These are phyloP conservation scores for Penicillium canescens DNA, from an alignment of 495 filamentous ascomycete genomes.

Conservation along the genomic window DNA sequence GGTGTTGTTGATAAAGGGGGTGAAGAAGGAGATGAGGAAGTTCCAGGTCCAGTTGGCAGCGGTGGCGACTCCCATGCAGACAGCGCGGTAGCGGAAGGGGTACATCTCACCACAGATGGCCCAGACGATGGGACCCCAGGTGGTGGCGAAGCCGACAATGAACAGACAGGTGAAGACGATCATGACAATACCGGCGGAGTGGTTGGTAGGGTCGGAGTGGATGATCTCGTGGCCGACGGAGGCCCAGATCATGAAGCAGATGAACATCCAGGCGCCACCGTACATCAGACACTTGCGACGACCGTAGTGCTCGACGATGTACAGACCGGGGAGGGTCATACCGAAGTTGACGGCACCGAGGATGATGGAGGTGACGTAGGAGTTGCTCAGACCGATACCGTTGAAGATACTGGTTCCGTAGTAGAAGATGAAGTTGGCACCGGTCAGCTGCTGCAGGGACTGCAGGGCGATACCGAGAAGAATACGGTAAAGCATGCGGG, in stretches of 20 bases:
- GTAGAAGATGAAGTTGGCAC: conserved; percentile 83
- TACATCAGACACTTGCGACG: conserved; percentile 65
- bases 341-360: conserved; percentile 72
- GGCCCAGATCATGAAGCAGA: conserved; percentile 76
- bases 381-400: conserved; percentile 66
- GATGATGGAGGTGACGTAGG: conserved; percentile 73
- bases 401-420: conserved; percentile 75
- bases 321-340: conserved; percentile 72
- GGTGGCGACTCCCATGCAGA: conserved; percentile 74
- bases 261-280: conserved; percentile 68
- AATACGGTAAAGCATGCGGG: conserved; percentile 72
- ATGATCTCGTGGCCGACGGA: conserved; percentile 64
- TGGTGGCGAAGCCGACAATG: conserved; percentile 59
- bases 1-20: conserved; percentile 67
- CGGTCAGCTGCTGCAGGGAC: conserved; percentile 70
- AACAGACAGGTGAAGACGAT: conserved; percentile 79
- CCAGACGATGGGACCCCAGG: conserved; percentile 87
- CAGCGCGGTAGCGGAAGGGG: conserved; percentile 72
- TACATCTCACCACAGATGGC: conserved; percentile 79
- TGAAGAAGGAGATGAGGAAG: conserved; percentile 84
- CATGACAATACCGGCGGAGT: conserved; percentile 70
- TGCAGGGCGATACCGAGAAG: conserved; percentile 69
- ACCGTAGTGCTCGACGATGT: conserved; percentile 69
- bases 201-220: conserved; percentile 46
- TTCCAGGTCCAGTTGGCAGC: conserved; percentile 90